phyloP scores from a whole-genome alignment of 2,329 filamentous ascomycete species.

The Microdochium bolleyi region DNA sequence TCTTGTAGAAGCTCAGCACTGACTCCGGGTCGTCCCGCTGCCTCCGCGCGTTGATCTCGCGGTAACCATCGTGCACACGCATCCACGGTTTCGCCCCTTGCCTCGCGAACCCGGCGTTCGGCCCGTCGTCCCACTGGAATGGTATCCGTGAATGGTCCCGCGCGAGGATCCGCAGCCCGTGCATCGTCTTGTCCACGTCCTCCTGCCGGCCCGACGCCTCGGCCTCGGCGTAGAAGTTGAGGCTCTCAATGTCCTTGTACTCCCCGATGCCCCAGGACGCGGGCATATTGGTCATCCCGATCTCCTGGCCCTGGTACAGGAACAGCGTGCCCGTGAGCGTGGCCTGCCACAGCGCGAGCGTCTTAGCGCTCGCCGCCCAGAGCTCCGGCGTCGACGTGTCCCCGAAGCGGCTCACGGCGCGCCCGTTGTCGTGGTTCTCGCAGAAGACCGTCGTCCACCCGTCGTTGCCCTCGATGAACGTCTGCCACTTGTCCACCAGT shows the following conservation, averaged over 20 bases:
- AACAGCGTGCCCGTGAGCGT: conserved; percentile 47
- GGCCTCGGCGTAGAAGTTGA: conserved; percentile 41
- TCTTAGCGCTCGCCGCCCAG: conserved; percentile 39
- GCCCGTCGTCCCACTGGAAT: conserved; percentile 54
- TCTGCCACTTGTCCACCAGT: conserved; percentile 38
- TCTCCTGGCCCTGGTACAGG: conserved; percentile 53
- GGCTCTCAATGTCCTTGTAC: conserved; percentile 45
- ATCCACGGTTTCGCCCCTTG: conserved; percentile 51
- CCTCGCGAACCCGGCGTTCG: conserved; percentile 54
- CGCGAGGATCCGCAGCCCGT: conserved; percentile 47
- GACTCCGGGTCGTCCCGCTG: conserved; percentile 37
- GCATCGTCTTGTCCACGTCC: conserved; percentile 35
- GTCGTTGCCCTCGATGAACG: conserved; percentile 37
- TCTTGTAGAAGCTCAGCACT: conserved; percentile 53
- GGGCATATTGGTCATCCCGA: conserved; percentile 52
- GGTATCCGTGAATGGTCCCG: conserved; percentile 59
- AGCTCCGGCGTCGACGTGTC: conserved; percentile 32
- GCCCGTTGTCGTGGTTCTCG: conserved; percentile 57
- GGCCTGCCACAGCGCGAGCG: conserved; percentile 40
- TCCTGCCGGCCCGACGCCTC: conserved; percentile 23
- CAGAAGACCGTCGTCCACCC: conserved; percentile 53
- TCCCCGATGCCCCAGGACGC: conserved; percentile 39
- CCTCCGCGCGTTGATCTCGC: conserved; percentile 43
- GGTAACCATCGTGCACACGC: conserved; percentile 53
- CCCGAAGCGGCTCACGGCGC: conserved; percentile 47